Evolutionary conservation across 2,329 filamentous ascomycete genomes (phyloP), one percentile per base, ranked within the genome.

Genomic region (Sphaerulina populicola): DNA sequence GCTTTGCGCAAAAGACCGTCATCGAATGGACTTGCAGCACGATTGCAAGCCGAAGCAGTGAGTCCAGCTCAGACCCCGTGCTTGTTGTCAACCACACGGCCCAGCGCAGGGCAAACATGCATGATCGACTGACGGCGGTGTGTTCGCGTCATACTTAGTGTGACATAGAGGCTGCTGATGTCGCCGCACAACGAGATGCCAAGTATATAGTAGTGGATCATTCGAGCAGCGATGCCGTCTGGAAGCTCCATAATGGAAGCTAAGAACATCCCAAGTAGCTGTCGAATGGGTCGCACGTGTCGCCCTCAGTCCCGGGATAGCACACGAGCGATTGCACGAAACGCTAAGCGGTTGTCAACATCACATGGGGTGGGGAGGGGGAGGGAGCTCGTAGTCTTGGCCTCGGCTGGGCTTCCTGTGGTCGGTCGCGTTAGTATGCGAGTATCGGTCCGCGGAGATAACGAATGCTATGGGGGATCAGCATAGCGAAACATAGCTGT

Each of bases 91-190:
- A 40, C 23, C 23, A 27, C 37, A 21, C 38, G n/a, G n/a, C 14
- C 35, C 46, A 49, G 38, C 29, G 42, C 38, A 23, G 42, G n/a
- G 38, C n/a, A 11, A 27, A 12, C 29, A 29, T 14, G 15, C 38
- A 40, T 48, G 8, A 10, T 36, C 9, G 29, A 30, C 40, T 43
- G 46, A 36, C 46, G 46, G 46, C 38, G 46, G 4, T 18, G 23
- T 10, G 30, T 42, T 49, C 46, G 46, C 46, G 46, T 37, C 46
- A 43, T 49, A 31, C 30, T 43, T 18, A 12, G 38, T 27, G 15
- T 42, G 29, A 37, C 46, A 49, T 33, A 9, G 29, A 14, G 27
- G 46, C 15, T 14, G 38, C 38, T 18, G 9, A 23, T 23, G 21
- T 18, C 10, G 18, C 18, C 10, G 21, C 23, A 11, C 10, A 11